Base-by-base conservation (phyloP, 2,329 filamentous ascomycete species). In the Clarireedia paspali region DNA sequence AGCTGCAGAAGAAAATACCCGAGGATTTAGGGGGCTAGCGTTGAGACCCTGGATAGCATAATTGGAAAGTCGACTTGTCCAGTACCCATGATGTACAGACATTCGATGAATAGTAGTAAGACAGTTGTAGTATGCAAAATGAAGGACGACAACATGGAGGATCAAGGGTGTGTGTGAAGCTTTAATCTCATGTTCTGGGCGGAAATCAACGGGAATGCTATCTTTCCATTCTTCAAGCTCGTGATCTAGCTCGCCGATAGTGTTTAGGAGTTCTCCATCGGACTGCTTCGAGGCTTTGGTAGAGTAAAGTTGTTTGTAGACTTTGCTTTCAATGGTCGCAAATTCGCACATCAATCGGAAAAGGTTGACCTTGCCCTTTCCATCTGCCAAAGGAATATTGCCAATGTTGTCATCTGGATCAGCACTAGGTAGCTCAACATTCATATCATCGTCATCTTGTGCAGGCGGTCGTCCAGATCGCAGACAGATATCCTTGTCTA, bases 71-170 rank as follows among this genome's bases (percentile, higher is more conserved):
- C 94, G 83, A 67, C 89, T 96, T 1, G 92, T 97, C 94, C 94
- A 99, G 73, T 96, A 96, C 14, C 94, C 94, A 68, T 96, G 91
- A 66, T 97, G 94, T 30, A 97, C 88, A 44, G 90, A 95, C 94
- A 97, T 99, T 51, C 94, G 89, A 70, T 99, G 94, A 61, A 99
- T 96, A 0, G 94, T 99, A 0, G 92, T 96, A 51, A 99, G 74
- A 66, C 91, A 96, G 70, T 99, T 99, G 75, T 97, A 97, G 72
- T 99, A 99, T 1, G 90, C 87, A 66, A 99, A 95, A 70, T 99
- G 94, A 57, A 99, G 75, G 70, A 96, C 89, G 59, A 96, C 91
- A 52, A 99, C 84, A 62, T 97, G 92, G 20, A 99, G 77, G 20
- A 97, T 91, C n/a, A 97, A 78, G 0, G 92, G 91, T 0, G 91